Evolutionary conservation across 352 stramenopile genomes (phyloP).

Genomic region (Peronospora farinosa): DNA sequence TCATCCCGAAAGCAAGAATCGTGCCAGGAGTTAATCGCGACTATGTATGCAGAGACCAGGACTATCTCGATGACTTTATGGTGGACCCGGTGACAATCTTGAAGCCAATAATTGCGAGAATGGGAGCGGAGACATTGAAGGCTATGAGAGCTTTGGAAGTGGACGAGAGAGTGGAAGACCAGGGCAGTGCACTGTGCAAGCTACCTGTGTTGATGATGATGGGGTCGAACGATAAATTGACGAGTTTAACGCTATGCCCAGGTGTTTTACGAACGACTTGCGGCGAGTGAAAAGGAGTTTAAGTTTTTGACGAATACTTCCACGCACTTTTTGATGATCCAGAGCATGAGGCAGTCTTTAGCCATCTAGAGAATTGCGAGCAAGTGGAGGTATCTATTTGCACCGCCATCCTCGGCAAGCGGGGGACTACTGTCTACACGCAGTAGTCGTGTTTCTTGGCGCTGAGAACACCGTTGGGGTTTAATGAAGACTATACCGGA

Average conservation of each 20-base stretch:
- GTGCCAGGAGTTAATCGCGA: slow-evolving; percentile 47
- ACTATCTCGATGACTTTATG: slow-evolving; percentile 41
- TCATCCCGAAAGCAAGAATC: slow-evolving; percentile 46
- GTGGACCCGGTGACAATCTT: slow-evolving; percentile 41
- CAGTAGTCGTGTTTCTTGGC: slow-evolving; percentile 18
- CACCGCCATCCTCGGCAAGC: slow-evolving; percentile 26
- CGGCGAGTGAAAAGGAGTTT: slow-evolving; percentile 50
- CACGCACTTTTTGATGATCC: no score
- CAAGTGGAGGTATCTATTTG: slow-evolving; percentile 69
- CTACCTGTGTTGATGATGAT: slow-evolving; percentile 40
- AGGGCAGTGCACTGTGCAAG: slow-evolving; percentile 25
- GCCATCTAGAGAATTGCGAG: no score
- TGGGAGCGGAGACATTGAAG: slow-evolving; percentile 38
- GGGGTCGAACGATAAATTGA: slow-evolving; percentile 48
- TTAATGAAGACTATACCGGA: slow-evolving; percentile 26
- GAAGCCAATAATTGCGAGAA: slow-evolving; percentile 34
- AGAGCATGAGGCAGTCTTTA: no score
- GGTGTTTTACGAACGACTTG: slow-evolving; percentile 45
- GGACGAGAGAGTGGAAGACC: slow-evolving; percentile 29
- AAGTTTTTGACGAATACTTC: slow-evolving; percentile 48
- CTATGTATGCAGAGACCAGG: slow-evolving; percentile 24
- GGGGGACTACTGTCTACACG: slow-evolving; percentile 4
- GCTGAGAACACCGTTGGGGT: slow-evolving; percentile 12
- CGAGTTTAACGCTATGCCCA: slow-evolving; percentile 42
- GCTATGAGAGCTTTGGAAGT: slow-evolving; percentile 34